Evolutionary conservation across 805 yeast species (phyloP), one percentile per base, ranked within the genome.

Genomic region (Saturnispora besseyi): DNA sequence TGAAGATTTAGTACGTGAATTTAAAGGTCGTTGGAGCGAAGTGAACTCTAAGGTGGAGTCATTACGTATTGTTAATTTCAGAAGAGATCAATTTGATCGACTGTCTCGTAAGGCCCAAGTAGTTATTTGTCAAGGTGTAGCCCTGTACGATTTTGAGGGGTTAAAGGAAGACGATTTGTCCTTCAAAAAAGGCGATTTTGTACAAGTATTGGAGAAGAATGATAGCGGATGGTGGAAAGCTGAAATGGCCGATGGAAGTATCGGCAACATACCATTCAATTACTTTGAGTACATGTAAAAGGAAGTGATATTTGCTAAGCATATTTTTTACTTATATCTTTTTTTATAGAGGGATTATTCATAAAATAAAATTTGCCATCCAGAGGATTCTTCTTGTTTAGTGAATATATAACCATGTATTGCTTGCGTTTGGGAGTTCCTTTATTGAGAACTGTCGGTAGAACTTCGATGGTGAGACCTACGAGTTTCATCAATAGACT

Each of bases 141-240:
- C 79, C 0, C 36, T 68, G 9, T 78, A 61, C 54, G 59, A 59
- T 32, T 79, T 68, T 52, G 45, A 57, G 1, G 73, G 70, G 0
- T 59, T 66, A 21, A 61, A 67, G 36, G 50, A 52, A 0, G 73
- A 68, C 3, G 84, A 79, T 54, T 61, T 79, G 38, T 52, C 67
- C 3, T 69, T 79, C 46, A 48, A 55, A 13, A 62, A 57, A 31
- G 79, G 77, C 4, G 81, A 76, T 52, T 54, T 56, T 22, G 72
- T 79, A 24, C 61, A 52, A 44, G 57, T 78, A 1, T 26, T 72
- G 8, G 69, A 66, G 26, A 66, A 61, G 41, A 59, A 59, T 11
- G 68, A 64, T 29, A 63, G 65, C 2, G 71, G 72, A 29, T 76
- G 81, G 81, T 77, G 81, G 81, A 64, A 65, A 50, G 80, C 79